Percentiles rank a stretch among this genome's conserved stretches.
Evolutionary conservation across 495 filamentous ascomycete genomes (phyloP).

Genomic region (Penicillium steckii): DNA sequence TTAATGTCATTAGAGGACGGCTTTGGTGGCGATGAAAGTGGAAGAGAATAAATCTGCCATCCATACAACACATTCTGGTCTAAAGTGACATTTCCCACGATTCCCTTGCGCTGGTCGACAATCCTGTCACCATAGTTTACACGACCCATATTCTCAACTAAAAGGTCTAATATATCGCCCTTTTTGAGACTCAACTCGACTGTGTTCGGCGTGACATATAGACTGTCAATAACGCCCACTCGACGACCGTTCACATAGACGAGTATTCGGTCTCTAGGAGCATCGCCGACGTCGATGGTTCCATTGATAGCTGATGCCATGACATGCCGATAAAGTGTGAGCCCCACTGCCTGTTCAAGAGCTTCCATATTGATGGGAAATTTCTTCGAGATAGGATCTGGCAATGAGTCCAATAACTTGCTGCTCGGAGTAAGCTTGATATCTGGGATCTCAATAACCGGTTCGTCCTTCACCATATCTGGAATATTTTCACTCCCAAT

Average conservation of each 20-base stretch:
- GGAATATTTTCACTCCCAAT: conserved; percentile 30
- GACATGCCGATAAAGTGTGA: conserved; percentile 40
- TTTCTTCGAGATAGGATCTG: conserved; percentile 9
- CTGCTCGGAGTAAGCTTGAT: conserved; percentile 24
- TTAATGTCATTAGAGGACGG: conserved; percentile 5
- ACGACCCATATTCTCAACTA: conserved; percentile 48
- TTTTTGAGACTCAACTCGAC: conserved; percentile 31
- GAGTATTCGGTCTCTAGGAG: conserved; percentile 41
- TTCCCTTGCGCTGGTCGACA: conserved; percentile 44
- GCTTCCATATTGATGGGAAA: conserved; percentile 43
- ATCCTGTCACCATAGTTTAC: conserved; percentile 44
- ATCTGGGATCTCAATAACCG: conserved; percentile 25
- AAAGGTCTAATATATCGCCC: conserved; percentile 37
- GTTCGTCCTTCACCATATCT: conserved; percentile 25
- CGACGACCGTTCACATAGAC: conserved; percentile 42
- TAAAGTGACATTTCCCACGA: conserved; percentile 44
- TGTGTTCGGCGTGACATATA: conserved; percentile 31
- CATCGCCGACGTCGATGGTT: conserved; percentile 33
- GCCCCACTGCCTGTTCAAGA: conserved; percentile 39
- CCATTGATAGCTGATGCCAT: conserved; percentile 23
- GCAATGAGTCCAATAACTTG: conserved; percentile 31
- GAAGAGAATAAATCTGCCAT: conserved; percentile 41
- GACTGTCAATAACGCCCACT: conserved; percentile 43
- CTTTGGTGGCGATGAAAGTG: conserved; percentile 22
- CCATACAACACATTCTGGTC: conserved; percentile 23